Evolutionary conservation across 495 filamentous ascomycete genomes (phyloP).

Genomic region (Hyaloscypha bicolor): DNA sequence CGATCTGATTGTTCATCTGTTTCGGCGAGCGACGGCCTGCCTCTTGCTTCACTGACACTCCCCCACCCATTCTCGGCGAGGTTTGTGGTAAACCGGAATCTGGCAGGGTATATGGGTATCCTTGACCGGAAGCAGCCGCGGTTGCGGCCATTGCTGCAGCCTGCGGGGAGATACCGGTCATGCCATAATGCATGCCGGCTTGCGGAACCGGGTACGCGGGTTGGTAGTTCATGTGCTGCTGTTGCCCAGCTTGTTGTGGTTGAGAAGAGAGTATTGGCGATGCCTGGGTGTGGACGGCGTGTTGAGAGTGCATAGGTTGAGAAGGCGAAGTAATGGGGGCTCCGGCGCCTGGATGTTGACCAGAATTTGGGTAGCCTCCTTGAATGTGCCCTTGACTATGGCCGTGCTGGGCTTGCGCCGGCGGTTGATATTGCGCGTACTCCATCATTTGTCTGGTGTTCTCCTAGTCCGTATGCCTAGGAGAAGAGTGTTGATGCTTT

Average conservation of each 20-base stretch:
- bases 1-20: constrained; percentile 53
- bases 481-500: constrained; percentile 28
- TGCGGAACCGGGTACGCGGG: constrained; percentile 58
- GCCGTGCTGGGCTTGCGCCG: constrained; percentile 58
- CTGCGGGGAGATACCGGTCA: constrained; percentile 55
- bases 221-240: constrained; percentile 54
- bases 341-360: constrained; percentile 46
- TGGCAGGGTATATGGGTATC: constrained; percentile 54
- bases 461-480: constrained; percentile 31
- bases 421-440: constrained; percentile 66
- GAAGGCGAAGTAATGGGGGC: constrained; percentile 60
- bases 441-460: constrained; percentile 58
- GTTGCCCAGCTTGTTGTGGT: constrained; percentile 53
- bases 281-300: constrained; percentile 53
- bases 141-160: constrained; percentile 72
- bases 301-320: constrained; percentile 55
- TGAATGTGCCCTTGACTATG: constrained; percentile 54
- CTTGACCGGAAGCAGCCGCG: constrained; percentile 66
- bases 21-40: constrained; percentile 63
- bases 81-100: constrained; percentile 58
- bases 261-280: constrained; percentile 67
- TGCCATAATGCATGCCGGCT: constrained; percentile 62
- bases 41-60: constrained; percentile 56
- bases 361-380: constrained; percentile 43
- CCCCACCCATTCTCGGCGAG: constrained; percentile 58